Base-by-base conservation (phyloP, 768 basidiomycete species). In the Naganishia vaughanmartiniae region DNA sequence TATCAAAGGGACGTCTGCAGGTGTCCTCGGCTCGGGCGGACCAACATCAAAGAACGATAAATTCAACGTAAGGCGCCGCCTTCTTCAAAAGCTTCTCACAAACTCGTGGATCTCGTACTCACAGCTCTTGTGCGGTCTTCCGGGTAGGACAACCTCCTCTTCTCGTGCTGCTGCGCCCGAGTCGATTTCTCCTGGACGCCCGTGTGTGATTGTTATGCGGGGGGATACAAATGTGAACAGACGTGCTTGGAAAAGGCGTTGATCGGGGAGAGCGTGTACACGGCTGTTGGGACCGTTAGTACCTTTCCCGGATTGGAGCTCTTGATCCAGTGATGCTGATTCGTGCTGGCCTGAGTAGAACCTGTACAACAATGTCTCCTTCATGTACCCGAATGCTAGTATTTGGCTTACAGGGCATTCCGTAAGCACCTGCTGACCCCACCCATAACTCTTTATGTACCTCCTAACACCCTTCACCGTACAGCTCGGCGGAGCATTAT, bases 101-200 rank as follows among this genome's bases (percentile, higher is more conserved):
- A 7, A 9, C 17, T 42, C 42, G 42, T 11, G 2, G 42, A 15
- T 42, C 5, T 42, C 42, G 42, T n/a, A n/a, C n/a, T n/a, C n/a
- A n/a, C n/a, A n/a, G n/a, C n/a, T n/a, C n/a, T n/a, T n/a, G n/a
- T n/a, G n/a, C 24, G 6, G n/a, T 42, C 26, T 30, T 45, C 12
- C 39, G 7, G 30, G 9, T 69, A 83, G 81, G 94, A 97, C 76
- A 98, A 95, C 77, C 83, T 94, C n/a, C 83, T 98, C 39, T 95
- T 95, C 83, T 84, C 92, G 4, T 98, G 95, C 81, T 98, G 95
- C 80, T 98, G 95, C 76, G 94, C 93, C 1, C 86, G 90, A 9
- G 91, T 97, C n/a, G 92, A 90, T 39, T 91, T 92, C 66, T 91
- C 91, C 0, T 98, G 95, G 95, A 87, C 86, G 24, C 85, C 95